Percentiles rank a stretch among this genome's conserved stretches.
phyloP scores from a whole-genome alignment of 352 stramenopile genomes.

The Globisporangium nunn region DNA sequence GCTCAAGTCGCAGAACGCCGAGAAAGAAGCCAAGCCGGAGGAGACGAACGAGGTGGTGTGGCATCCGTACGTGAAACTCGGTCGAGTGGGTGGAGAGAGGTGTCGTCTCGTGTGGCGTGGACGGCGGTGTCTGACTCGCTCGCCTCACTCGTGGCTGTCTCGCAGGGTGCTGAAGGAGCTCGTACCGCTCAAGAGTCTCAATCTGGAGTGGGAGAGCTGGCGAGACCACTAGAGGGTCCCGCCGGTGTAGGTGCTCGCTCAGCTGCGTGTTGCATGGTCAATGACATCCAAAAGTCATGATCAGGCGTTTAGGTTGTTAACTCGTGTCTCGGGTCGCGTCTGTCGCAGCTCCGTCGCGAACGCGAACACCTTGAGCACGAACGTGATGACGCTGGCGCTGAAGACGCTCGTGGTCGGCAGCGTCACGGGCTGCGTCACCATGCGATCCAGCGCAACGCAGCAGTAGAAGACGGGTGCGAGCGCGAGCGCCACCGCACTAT shows the following conservation, averaged over 20 bases:
- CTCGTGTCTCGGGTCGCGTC: background rate
- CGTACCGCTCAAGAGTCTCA: constrained; percentile 70
- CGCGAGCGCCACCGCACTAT: constrained; percentile 24
- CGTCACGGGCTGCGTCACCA: constrained; percentile 7
- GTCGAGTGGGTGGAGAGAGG: background rate
- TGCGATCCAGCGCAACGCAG: constrained; percentile 28
- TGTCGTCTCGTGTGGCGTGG: background rate
- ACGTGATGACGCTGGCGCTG: constrained; percentile 29
- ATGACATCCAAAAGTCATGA: too few relatives aligned
- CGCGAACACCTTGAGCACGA: constrained; percentile 34
- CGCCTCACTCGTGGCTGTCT: background rate
- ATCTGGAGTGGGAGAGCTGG: constrained; percentile 79
- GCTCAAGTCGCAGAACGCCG: constrained; percentile 35
- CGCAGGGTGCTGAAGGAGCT: constrained; percentile 64
- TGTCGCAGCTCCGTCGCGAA: constrained; percentile 9
- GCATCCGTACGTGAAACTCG: constrained; percentile 55
- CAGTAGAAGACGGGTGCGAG: constrained; percentile 38
- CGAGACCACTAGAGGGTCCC: constrained; percentile 45
- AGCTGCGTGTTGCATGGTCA: background rate
- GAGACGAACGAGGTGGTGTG: constrained; percentile 74
- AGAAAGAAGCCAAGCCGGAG: constrained; percentile 52
- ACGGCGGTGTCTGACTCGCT: background rate
- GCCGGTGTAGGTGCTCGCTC: too few relatives aligned
- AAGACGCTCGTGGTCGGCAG: constrained; percentile 29
- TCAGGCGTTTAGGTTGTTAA: too few relatives aligned